These are phyloP conservation scores for Hypoxylon sp. DNA, from an alignment of 2,329 filamentous ascomycete genomes.

Conservation along the genomic window DNA sequence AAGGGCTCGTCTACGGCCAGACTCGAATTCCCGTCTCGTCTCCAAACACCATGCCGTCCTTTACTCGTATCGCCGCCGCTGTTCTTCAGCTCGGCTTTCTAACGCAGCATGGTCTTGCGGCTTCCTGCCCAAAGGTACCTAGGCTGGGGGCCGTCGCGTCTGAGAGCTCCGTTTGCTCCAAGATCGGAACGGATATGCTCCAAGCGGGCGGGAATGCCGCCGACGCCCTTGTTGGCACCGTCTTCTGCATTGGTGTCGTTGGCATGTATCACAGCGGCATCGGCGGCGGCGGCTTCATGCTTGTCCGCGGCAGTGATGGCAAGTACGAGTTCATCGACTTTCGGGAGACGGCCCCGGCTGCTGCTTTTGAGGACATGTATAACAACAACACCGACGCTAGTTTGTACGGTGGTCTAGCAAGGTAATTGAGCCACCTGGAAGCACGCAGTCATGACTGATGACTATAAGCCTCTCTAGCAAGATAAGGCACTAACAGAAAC, in stretches of 20 bases:
- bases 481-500: constrained; percentile 15
- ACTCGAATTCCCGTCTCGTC: neutral
- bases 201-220: constrained; percentile 72
- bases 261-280: constrained; percentile 84
- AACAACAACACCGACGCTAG: constrained; percentile 70
- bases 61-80: constrained; percentile 32
- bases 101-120: constrained; percentile 28
- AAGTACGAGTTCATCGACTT: constrained; percentile 85
- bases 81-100: constrained; percentile 36
- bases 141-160: constrained; percentile 71
- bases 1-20: neutral
- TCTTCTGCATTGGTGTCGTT: constrained; percentile 77
- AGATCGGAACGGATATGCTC: constrained; percentile 71
- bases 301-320: constrained; percentile 77
- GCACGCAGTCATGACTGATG: neutral
- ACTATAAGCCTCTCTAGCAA: neutral
- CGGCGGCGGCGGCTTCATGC: constrained; percentile 89
- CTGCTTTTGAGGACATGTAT: constrained; percentile 83
- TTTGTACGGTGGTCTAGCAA: constrained; percentile 74
- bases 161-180: constrained; percentile 73
- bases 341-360: constrained; percentile 81
- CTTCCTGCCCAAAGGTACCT: constrained; percentile 28
- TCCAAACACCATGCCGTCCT: constrained; percentile 36
- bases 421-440: constrained; percentile 59
- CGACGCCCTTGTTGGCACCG: constrained; percentile 77